These are phyloP conservation scores for Rhexocercosporidium sp. DNA, from an alignment of 2,329 filamentous ascomycete species.

Conservation along the genomic window DNA sequence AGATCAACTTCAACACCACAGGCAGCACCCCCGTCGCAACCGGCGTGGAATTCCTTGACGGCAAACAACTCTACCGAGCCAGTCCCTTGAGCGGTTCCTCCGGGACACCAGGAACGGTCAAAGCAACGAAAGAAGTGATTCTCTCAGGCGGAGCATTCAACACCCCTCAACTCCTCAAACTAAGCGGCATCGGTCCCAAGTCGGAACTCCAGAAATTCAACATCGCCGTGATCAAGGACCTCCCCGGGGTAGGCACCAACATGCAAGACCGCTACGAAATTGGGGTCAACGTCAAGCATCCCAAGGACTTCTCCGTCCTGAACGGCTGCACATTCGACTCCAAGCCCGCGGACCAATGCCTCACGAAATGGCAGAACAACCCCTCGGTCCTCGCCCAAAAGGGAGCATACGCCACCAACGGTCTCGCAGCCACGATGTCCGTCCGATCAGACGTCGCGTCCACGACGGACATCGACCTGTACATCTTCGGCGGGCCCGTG, in stretches of 20 bases:
- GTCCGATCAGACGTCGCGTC: conserved; percentile 42
- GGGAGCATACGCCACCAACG: conserved; percentile 49
- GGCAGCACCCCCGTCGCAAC: conserved; percentile 43
- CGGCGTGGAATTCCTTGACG: conserved; percentile 50
- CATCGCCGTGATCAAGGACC: conserved; percentile 59
- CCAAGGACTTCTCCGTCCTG: conserved; percentile 46
- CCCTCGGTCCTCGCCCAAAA: conserved; percentile 33
- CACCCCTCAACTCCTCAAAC: conserved; percentile 52
- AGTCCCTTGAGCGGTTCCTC: conserved; percentile 37
- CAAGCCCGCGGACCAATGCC: conserved; percentile 44
- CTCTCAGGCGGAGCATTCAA: conserved; percentile 53
- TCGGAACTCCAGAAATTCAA: conserved; percentile 46
- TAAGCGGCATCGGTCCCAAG: conserved; percentile 50
- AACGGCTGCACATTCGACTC: conserved; percentile 44
- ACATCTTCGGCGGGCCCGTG: conserved; percentile 41
- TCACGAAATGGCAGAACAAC: conserved; percentile 42
- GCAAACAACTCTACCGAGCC: conserved; percentile 49
- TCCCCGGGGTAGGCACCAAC: conserved; percentile 69
- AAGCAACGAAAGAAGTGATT: conserved; percentile 49
- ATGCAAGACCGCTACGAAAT: conserved; percentile 60
- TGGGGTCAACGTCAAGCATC: conserved; percentile 49
- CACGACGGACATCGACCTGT: conserved; percentile 46
- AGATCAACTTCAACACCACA: conserved; percentile 46
- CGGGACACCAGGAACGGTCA: conserved; percentile 43
- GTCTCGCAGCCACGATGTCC: conserved; percentile 51